Evolutionary conservation across 1,139 yeast genomes (phyloP).

Genomic region (Kluyveromyces sp.): DNA sequence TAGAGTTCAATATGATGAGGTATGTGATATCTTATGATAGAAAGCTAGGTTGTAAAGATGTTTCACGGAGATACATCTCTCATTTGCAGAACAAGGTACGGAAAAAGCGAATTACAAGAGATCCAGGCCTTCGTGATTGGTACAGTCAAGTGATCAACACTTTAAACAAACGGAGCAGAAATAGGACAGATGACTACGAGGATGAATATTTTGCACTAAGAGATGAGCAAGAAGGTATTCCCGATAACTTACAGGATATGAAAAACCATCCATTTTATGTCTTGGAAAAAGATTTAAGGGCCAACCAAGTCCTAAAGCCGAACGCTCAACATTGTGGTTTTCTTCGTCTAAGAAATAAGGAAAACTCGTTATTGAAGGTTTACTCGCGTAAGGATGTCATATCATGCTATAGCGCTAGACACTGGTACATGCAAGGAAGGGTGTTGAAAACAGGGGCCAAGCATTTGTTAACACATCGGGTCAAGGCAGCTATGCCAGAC

Average conservation of each 20-base stretch:
- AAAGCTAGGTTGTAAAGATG: conserved; percentile 62
- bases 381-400: conserved; percentile 62
- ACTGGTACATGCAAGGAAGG: conserved; percentile 83
- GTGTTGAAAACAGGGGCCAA: conserved; percentile 62
- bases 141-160: conserved; percentile 34
- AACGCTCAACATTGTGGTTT: conserved; percentile 61
- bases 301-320: conserved; percentile 66
- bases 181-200: conserved; percentile 60
- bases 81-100: conserved; percentile 67
- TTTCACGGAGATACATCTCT: conserved; percentile 73
- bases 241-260: conserved; percentile 74
- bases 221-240: conserved; percentile 77
- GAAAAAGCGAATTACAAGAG: conserved; percentile 60
- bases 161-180: conserved; percentile 30
- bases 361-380: conserved; percentile 37
- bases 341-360: conserved; percentile 39
- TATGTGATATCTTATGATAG: conserved; percentile 76
- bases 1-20: conserved; percentile 50
- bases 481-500: conserved; percentile 13
- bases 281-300: conserved; percentile 62
- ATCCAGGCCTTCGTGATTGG: conserved; percentile 57
- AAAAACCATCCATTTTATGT: conserved; percentile 85
- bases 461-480: conserved; percentile 44
- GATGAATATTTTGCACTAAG: conserved; percentile 59
- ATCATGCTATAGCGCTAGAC: conserved; percentile 60